Base-by-base conservation (phyloP, 2,329 filamentous ascomycete genomes). In the Paecilomyces variotii region DNA sequence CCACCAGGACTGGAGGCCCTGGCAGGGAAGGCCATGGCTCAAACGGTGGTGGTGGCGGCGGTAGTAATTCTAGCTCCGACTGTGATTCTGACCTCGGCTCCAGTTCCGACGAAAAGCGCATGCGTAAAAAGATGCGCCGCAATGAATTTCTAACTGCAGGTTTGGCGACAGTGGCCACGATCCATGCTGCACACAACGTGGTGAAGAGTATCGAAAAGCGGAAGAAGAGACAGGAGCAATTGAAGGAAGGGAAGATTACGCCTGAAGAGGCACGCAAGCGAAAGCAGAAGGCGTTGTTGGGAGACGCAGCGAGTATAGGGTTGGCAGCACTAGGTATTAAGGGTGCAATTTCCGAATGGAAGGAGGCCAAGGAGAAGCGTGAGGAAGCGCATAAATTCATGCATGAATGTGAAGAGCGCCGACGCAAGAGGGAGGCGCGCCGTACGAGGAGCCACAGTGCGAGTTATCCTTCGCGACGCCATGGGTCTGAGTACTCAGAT, bases 241-340 rank as follows among this genome's bases (percentile, higher is more conserved):
- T 88, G n/a, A 75, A 78, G 30, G 82, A 87, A 62, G 86, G 85
- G 53, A 81, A 86, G 65, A 87, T 88, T 73, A 78, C 80, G 3
- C 75, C 79, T 2, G 82, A 87, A 65, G 82, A 87, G 70, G 85
- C 85, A 39, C 77, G 81, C 61, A 86, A 83, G 70, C 80, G 81
- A 67, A 84, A 84, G 63, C 80, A 81, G 45, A 87, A 87, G 70
- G 84, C 84, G 57, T 82, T 83, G 73, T 71, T 87, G 50, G 81
- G 85, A 68, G 85, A 88, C 71, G 82, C 80, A 30, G 83, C 86
- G n/a, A 84, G 83, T 62, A 78, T 88, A 32, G 85, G 85, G 61
- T 83, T 89, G 64, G 85, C 86, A 30, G 85, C 84, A 26, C 76
- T 88, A 57, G 85, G 86, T 71, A 84, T 88, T 75, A 87, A 87